Conservation (phyloP, 2,329 filamentous ascomycete species). For the Nemania sp. region DNA sequence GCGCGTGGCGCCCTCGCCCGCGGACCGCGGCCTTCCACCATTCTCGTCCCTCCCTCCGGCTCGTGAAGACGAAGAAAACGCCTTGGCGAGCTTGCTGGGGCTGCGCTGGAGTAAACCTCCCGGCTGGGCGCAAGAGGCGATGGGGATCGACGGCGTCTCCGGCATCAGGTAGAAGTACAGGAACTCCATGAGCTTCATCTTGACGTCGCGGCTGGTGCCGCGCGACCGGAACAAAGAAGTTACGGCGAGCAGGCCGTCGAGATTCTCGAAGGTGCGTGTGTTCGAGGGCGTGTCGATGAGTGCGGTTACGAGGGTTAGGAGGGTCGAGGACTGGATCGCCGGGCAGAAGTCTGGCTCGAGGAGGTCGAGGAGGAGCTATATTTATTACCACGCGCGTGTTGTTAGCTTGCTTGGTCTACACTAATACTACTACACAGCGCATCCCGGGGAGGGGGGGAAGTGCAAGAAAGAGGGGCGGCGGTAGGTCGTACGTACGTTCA, state of each 20-base stretch:
- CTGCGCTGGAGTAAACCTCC: constrained; percentile 64
- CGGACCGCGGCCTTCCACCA: constrained; percentile 40
- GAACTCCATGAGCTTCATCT: constrained; percentile 95
- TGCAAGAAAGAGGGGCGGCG: background rate
- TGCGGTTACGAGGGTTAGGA: constrained; percentile 87
- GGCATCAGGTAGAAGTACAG: constrained; percentile 99
- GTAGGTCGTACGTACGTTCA: constrained; percentile 80
- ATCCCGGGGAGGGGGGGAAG: background rate
- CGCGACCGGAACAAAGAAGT: constrained; percentile 92
- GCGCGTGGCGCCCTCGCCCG: constrained; percentile 53
- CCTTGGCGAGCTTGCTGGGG: constrained; percentile 67
- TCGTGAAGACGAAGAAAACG: constrained; percentile 48
- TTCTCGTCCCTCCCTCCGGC: constrained; percentile 20
- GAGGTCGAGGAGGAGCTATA: constrained; percentile 85
- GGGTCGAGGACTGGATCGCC: constrained; percentile 85
- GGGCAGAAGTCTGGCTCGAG: constrained; percentile 91
- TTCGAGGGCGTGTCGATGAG: constrained; percentile 85
- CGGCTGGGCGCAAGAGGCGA: constrained; percentile 49
- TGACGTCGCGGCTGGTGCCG: constrained; percentile 83
- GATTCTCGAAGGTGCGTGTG: constrained; percentile 86
- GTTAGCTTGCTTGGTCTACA: no score
- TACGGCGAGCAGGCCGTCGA: constrained; percentile 88
- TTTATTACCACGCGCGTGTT: background rate
- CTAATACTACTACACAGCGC: no score
- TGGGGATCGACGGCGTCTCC: constrained; percentile 67